phyloP scores from a whole-genome alignment of 2,329 filamentous ascomycete genomes.

The Fusarium hostae region DNA sequence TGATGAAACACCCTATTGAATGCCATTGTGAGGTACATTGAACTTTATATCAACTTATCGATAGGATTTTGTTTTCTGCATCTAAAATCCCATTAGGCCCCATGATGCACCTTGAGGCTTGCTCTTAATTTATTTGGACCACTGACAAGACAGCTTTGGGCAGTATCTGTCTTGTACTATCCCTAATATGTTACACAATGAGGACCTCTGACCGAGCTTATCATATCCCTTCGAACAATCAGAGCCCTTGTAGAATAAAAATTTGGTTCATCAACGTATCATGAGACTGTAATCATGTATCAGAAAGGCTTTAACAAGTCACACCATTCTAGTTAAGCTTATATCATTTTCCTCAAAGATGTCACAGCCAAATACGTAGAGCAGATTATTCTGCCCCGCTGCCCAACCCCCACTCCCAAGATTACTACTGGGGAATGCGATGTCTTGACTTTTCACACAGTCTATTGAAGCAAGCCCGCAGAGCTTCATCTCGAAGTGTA shows the following conservation, averaged over 20 bases:
- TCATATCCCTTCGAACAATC: fast-evolving
- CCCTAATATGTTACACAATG: no score
- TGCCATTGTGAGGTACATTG: fast-evolving
- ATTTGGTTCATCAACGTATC: no score
- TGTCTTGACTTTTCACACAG: no score
- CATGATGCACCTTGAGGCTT: no score
- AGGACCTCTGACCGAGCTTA: neutral
- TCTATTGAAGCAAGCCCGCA: no score
- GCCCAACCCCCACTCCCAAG: neutral
- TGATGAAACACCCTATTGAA: neutral
- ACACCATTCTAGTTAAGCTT: fast-evolving
- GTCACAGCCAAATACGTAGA: no score
- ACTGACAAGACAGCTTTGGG: neutral
- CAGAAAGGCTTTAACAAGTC: neutral
- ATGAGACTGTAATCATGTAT: neutral
- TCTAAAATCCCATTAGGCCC: fast-evolving
- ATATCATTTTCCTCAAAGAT: fast-evolving
- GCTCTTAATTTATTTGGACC: neutral
- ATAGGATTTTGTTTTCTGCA: neutral
- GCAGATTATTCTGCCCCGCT: neutral
- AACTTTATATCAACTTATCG: neutral
- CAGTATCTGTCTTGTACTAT: neutral
- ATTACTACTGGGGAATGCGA: no score
- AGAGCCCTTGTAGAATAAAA: fast-evolving
- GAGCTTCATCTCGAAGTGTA: no score